Evolutionary conservation across 2,329 filamentous ascomycete species (phyloP).

Genomic region (Alternaria ethzedia): DNA sequence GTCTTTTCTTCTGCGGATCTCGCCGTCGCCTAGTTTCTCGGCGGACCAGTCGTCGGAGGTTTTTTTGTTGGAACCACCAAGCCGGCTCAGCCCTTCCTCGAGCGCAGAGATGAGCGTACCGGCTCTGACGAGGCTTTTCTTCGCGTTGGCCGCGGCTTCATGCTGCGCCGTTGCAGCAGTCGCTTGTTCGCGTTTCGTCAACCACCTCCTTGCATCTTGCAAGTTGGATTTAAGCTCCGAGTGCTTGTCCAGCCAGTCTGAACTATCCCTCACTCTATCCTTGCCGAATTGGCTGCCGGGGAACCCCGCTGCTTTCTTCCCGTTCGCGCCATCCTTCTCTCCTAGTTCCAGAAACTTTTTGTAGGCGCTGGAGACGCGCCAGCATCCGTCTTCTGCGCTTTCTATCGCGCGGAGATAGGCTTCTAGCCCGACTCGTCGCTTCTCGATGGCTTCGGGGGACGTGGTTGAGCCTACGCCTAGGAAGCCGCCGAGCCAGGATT

Average conservation of each 20-base stretch:
- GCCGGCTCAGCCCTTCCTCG: slow-evolving; percentile 65
- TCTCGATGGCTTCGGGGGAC: slow-evolving; percentile 70
- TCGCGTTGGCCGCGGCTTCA: slow-evolving; percentile 75
- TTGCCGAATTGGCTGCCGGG: slow-evolving; percentile 47
- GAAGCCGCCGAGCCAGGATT: slow-evolving; percentile 74
- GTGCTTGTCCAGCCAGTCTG: slow-evolving; percentile 79
- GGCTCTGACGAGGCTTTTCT: slow-evolving; percentile 73
- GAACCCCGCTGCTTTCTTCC: slow-evolving; percentile 22
- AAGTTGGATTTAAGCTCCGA: slow-evolving; percentile 74
- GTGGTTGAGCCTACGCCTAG: slow-evolving; percentile 62
- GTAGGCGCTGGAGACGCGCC: slow-evolving; percentile 77
- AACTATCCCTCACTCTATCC: slow-evolving; percentile 53
- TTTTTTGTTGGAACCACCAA: slow-evolving; percentile 37
- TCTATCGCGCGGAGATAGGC: slow-evolving; percentile 75
- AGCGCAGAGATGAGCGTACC: slow-evolving; percentile 68
- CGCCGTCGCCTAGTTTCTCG: slow-evolving; percentile 71
- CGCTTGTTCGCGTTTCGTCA: slow-evolving; percentile 72
- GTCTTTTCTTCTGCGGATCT: slow-evolving; percentile 74
- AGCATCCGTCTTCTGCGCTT: slow-evolving; percentile 73
- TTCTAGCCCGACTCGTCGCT: slow-evolving; percentile 72
- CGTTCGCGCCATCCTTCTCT: slow-evolving; percentile 27
- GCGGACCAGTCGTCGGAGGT: slow-evolving; percentile 47
- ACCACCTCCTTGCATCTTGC: slow-evolving; percentile 68
- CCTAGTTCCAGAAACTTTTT: slow-evolving; percentile 72
- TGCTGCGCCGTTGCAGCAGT: slow-evolving; percentile 65